Evolutionary conservation across 1,284 basidiomycete species (phyloP).

Genomic region (Ustilago cynodontis): DNA sequence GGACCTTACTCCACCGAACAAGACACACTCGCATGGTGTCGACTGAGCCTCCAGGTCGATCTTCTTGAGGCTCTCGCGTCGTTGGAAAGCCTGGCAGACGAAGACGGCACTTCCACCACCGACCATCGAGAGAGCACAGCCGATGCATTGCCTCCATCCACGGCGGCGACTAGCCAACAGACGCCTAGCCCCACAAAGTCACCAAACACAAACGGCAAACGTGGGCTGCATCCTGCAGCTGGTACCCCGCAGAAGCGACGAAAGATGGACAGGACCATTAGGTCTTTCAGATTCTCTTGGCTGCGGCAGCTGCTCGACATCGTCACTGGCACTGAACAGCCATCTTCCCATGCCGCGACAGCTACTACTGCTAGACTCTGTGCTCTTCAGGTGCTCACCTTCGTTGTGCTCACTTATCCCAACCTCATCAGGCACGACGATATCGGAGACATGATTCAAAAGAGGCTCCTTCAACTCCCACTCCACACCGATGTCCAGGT

Average conservation of each 20-base stretch:
- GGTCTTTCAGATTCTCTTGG: neutral
- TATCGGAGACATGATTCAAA: neutral
- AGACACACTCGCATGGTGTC: constrained; percentile 29
- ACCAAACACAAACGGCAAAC: constrained; percentile 28
- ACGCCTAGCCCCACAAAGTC: neutral
- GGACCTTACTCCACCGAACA: constrained; percentile 20
- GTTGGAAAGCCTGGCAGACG: neutral
- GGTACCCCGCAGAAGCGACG: constrained; percentile 28
- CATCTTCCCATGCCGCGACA: neutral
- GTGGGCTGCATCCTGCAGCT: constrained; percentile 1
- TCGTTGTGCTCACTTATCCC: constrained; percentile 18
- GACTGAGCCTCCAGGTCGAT: constrained; percentile 26
- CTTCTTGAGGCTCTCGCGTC: constrained; percentile 22
- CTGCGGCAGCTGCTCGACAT: constrained; percentile 8
- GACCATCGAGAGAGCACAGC: neutral
- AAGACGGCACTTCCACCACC: neutral
- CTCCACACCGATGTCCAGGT: constrained; percentile 15
- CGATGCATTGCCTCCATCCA: neutral
- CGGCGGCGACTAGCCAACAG: constrained; percentile 8
- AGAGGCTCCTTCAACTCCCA: constrained; percentile 7
- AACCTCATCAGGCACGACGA: constrained; percentile 6
- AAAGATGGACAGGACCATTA: neutral
- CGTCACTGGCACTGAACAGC: neutral
- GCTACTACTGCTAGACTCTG: constrained; percentile 10
- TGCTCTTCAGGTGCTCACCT: constrained; percentile 31